A percentile compares a stretch with the other conserved stretches of the same genome.
phyloP scores from a whole-genome alignment of 1,139 yeast species.

The Magnusiomyces fungicola region DNA sequence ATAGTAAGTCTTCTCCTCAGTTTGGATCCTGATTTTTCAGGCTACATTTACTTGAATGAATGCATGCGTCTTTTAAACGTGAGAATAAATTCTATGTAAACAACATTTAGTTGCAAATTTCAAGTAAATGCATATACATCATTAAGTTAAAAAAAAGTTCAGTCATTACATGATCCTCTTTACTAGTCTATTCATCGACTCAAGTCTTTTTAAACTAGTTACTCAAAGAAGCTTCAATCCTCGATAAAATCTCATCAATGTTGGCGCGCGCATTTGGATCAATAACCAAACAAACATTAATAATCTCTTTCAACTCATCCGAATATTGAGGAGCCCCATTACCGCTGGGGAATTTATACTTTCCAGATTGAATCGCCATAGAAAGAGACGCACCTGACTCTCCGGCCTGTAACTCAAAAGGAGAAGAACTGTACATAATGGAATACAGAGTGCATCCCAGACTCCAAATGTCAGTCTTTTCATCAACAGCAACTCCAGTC shows the following conservation, averaged over 20 bases:
- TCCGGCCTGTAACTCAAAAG: slow-evolving; percentile 77
- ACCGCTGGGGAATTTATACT: slow-evolving; percentile 54
- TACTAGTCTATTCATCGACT: no score
- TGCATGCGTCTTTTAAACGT: no score
- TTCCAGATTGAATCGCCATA: slow-evolving; percentile 69
- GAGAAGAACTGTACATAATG: slow-evolving; percentile 70
- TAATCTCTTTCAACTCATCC: slow-evolving; percentile 46
- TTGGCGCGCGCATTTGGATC: slow-evolving; percentile 57
- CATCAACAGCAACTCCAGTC: slow-evolving; percentile 55
- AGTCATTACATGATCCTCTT: no score
- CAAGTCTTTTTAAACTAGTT: background rate
- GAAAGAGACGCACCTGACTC: slow-evolving; percentile 77
- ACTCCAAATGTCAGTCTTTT: slow-evolving; percentile 83
- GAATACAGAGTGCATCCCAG: slow-evolving; percentile 78
- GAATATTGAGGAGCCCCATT: slow-evolving; percentile 39
- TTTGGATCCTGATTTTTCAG: no score
- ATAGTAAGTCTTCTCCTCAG: no score
- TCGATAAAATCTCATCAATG: slow-evolving; percentile 49
- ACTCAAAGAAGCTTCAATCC: slow-evolving; percentile 6
- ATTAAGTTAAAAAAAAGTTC: no score
- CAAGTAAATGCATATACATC: no score
- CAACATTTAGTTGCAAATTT: no score
- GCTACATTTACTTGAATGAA: no score
- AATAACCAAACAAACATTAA: slow-evolving; percentile 51
- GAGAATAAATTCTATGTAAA: no score